Conservation (phyloP, 148 eudicot species). For the Persicaria tinctoria region DNA sequence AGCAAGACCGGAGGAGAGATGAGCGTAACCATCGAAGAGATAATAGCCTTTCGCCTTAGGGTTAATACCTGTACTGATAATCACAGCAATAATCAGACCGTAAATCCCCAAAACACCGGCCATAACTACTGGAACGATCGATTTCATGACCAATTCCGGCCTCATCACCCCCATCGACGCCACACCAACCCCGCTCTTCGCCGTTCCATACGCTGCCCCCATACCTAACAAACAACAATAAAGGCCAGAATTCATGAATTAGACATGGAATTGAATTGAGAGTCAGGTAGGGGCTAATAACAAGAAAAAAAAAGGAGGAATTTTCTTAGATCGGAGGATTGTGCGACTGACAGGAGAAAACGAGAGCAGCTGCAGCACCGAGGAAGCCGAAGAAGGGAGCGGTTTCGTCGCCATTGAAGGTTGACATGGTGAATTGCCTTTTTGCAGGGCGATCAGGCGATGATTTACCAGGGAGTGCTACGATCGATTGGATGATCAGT, state of each 20-base stretch:
- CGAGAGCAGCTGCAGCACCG: conserved; percentile 74
- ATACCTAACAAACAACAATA: conserved; percentile 26
- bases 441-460: background rate
- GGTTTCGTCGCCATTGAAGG: conserved; percentile 71
- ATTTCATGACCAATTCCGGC: conserved; percentile 57
- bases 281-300: background rate
- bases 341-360: conserved; percentile 52
- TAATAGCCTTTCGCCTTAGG: conserved; percentile 54
- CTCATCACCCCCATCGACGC: conserved; percentile 71
- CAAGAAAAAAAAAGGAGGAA: conserved; percentile 3
- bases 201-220: conserved; percentile 65
- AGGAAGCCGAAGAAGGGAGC: conserved; percentile 81
- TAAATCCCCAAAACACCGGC: conserved; percentile 70
- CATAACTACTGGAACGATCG: conserved; percentile 66
- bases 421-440: conserved; percentile 5
- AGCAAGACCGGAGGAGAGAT: conserved; percentile 52
- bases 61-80: conserved; percentile 54
- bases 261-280: background rate
- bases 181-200: conserved; percentile 62
- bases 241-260: background rate
- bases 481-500: background rate
- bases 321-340: background rate
- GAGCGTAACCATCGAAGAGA: conserved; percentile 57
- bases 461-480: background rate
- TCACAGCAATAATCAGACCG: conserved; percentile 56